These are phyloP conservation scores for Eragrostis nindensis DNA, from an alignment of 176 grass and related monocot genomes.

Conservation along the genomic window DNA sequence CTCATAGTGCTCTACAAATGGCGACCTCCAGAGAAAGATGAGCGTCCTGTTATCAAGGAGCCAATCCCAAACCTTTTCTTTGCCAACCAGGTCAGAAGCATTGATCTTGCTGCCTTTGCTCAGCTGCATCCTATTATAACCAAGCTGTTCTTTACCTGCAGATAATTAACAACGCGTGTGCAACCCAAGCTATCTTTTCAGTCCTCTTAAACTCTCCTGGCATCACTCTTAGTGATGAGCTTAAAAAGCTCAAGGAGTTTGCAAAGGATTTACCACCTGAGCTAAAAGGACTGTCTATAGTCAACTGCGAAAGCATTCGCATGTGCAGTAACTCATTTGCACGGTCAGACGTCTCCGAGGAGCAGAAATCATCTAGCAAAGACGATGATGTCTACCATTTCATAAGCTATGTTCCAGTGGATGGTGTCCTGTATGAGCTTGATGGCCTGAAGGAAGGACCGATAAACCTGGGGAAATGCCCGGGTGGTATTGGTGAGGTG, in stretches of 20 bases:
- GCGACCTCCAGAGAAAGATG: conserved; percentile 73
- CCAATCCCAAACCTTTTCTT: conserved; percentile 64
- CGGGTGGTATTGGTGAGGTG: conserved; percentile 60
- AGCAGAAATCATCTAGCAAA: conserved; percentile 71
- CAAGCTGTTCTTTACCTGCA: conserved; percentile 35
- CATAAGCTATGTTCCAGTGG: conserved; percentile 88
- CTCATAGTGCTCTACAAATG: conserved; percentile 92
- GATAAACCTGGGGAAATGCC: conserved; percentile 69
- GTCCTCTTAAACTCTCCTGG: conserved; percentile 77
- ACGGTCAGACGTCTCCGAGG: conserved; percentile 70
- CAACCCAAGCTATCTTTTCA: conserved; percentile 96
- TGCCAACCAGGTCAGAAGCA: conserved; percentile 58
- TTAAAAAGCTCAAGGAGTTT: conserved; percentile 82
- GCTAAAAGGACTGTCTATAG: conserved; percentile 84
- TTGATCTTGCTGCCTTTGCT: conserved; percentile 23
- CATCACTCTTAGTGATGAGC: conserved; percentile 71
- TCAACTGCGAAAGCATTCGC: conserved; percentile 82
- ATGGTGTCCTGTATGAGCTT: conserved; percentile 82
- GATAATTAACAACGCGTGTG: conserved; percentile 96
- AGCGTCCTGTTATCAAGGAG: conserved; percentile 55
- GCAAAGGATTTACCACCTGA: conserved; percentile 82
- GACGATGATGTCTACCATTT: conserved; percentile 96
- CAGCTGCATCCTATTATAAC: conserved; percentile 17
- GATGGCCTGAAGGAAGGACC: conserved; percentile 95
- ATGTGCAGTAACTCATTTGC: conserved; percentile 77